phyloP scores from a whole-genome alignment of 495 filamentous ascomycete species.

The Sordaria brevicollis region DNA sequence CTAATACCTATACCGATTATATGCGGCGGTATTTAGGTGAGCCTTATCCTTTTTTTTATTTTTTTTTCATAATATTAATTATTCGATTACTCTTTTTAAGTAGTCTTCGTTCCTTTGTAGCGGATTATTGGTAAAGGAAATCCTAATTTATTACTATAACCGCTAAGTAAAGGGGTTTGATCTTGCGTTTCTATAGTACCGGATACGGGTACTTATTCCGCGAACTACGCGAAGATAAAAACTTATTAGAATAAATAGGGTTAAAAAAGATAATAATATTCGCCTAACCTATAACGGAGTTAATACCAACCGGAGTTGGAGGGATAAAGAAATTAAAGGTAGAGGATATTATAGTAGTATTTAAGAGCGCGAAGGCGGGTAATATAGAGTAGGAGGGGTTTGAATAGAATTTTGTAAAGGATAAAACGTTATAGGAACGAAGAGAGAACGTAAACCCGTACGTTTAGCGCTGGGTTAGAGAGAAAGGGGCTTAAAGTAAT shows the following conservation, averaged over 20 bases:
- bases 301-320: neutral
- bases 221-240: no score
- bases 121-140: neutral
- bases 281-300: neutral
- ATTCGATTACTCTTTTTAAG: neutral
- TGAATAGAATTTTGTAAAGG: neutral
- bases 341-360: neutral
- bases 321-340: neutral
- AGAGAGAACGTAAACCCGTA: neutral
- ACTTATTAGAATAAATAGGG: no score
- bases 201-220: no score
- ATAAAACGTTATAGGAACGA: neutral
- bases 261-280: neutral
- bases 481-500: neutral
- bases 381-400: neutral
- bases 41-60: neutral
- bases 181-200: no score
- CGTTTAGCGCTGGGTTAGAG: neutral
- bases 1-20: no score
- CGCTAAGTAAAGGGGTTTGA: no score
- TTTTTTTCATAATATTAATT: neutral
- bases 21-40: neutral
- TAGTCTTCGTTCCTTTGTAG: neutral
- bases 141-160: neutral
- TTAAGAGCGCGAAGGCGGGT: neutral